Evolutionary conservation across 2,329 filamentous ascomycete species (phyloP).

Genomic region (Monilinia fructicola): DNA sequence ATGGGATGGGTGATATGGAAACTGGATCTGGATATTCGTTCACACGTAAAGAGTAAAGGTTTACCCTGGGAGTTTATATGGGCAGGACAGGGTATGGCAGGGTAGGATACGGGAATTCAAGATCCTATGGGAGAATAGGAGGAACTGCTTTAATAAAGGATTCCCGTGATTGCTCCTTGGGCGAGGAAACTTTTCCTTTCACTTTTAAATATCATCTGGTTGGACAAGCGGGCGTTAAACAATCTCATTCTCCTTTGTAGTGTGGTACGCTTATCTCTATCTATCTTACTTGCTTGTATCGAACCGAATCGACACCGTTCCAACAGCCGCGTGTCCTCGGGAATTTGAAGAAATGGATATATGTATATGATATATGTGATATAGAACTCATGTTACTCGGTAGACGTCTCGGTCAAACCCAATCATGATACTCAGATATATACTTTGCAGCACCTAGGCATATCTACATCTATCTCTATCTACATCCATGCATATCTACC

Average conservation of each 20-base stretch:
- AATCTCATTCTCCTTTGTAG: conserved; percentile 4
- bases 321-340: too few relatives aligned
- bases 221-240: conserved; percentile 18
- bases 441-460: too few relatives aligned
- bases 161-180: neutral
- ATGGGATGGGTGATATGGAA: conserved; percentile 9
- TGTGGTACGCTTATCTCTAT: neutral
- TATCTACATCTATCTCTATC: too few relatives aligned
- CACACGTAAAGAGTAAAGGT: conserved; percentile 14
- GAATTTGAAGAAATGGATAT: too few relatives aligned
- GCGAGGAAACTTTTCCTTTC: neutral
- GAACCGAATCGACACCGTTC: too few relatives aligned
- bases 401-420: too few relatives aligned
- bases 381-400: too few relatives aligned
- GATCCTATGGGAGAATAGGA: conserved; percentile 3
- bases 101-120: conserved; percentile 1
- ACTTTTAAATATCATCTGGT: conserved; percentile 18
- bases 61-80: conserved; percentile 22
- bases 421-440: too few relatives aligned
- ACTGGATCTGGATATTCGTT: conserved; percentile 15
- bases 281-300: neutral
- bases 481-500: too few relatives aligned
- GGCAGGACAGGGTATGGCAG: conserved; percentile 2
- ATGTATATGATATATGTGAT: too few relatives aligned
- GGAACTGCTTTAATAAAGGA: neutral